Conservation (phyloP, 371 early-diverging fungal genomes). For the Mortierella polycephala region DNA sequence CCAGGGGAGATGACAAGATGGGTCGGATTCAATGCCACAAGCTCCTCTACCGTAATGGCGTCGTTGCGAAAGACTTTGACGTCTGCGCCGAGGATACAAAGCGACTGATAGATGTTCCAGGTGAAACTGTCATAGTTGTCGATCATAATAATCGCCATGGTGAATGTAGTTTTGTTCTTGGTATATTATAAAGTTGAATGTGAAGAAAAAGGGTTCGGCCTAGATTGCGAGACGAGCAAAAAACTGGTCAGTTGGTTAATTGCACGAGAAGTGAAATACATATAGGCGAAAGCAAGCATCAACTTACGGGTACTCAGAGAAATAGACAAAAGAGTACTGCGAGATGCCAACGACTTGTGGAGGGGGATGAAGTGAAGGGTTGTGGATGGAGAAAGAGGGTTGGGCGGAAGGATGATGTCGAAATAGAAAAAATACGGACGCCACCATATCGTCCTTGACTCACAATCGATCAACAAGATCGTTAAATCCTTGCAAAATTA, state of each 20-base stretch:
- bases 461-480: too few species aligned
- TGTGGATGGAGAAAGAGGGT: too few species aligned
- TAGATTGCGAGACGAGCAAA: background rate
- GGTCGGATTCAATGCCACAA: conserved; percentile 81
- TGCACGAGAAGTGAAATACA: too few species aligned
- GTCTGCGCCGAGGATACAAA: conserved; percentile 89
- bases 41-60: conserved; percentile 86
- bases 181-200: background rate
- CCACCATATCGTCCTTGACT: too few species aligned
- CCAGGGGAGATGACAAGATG: conserved; percentile 97
- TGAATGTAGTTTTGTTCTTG: conserved; percentile 9
- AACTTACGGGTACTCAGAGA: background rate
- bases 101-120: conserved; percentile 96
- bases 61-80: conserved; percentile 95
- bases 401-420: too few species aligned
- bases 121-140: conserved; percentile 99
- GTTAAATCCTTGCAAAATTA: too few species aligned
- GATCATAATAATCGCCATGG: conserved; percentile 86
- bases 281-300: too few species aligned
- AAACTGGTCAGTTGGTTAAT: too few species aligned
- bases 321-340: too few species aligned
- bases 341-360: too few species aligned
- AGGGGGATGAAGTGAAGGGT: too few species aligned
- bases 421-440: too few species aligned
- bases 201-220: background rate